phyloP scores from a whole-genome alignment of 164 flowering plant species.

The Sedum album region DNA sequence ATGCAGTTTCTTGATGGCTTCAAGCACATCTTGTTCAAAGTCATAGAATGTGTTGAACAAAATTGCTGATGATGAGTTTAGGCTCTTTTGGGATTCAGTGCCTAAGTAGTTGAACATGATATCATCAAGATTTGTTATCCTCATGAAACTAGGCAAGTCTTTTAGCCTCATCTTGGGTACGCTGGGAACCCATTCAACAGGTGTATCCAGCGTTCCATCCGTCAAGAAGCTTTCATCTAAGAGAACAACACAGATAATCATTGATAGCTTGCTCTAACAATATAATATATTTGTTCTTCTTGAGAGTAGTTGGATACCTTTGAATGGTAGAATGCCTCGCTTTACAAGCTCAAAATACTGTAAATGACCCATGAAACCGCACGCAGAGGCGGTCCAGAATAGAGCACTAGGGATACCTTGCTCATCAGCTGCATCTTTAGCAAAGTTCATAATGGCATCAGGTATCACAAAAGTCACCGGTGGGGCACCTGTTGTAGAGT shows the following conservation, averaged over 20 bases:
- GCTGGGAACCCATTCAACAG: slow-evolving; percentile 5
- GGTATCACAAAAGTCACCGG: neutral
- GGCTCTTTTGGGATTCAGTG: neutral
- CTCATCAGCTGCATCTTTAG: neutral
- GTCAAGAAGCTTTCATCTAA: neutral
- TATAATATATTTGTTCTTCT: neutral
- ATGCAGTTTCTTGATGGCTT: too few relatives aligned
- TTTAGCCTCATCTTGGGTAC: neutral
- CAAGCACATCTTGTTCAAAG: too few relatives aligned
- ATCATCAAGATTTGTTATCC: slow-evolving; percentile 3
- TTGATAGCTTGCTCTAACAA: neutral
- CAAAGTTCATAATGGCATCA: neutral
- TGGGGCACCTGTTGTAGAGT: neutral
- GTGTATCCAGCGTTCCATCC: neutral
- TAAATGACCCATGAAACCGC: slow-evolving; percentile 2
- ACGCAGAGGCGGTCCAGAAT: slow-evolving; percentile 9
- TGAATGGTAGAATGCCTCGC: slow-evolving; percentile 8
- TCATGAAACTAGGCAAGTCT: slow-evolving; percentile 1
- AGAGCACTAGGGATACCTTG: neutral
- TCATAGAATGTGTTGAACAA: too few relatives aligned
- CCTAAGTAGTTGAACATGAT: neutral
- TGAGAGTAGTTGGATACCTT: neutral
- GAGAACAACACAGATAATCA: neutral
- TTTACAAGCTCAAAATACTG: neutral
- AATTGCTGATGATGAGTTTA: too few relatives aligned